Base-by-base conservation (phyloP, 805 yeast species). In the Ogataea haglerorum region DNA sequence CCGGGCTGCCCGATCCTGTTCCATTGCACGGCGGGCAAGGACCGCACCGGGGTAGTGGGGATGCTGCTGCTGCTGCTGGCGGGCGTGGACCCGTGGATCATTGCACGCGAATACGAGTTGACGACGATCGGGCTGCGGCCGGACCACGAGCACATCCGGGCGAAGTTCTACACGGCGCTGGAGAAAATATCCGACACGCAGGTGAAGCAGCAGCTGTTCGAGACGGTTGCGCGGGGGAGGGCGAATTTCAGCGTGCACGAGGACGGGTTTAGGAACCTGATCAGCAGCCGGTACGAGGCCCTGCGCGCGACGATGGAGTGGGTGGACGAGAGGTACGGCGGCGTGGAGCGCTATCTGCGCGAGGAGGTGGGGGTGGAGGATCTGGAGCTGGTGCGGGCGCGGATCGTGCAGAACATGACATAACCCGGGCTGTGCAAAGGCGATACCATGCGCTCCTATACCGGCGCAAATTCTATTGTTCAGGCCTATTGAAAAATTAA, bases 11-110 rank as follows among this genome's bases (percentile, higher is more conserved):
- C 76, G 2, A 63, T 87, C 43, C 61, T 82, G 8, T 76, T 80
- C 59, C 91, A 85, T 56, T 87, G 95, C 62, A 77, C 90, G 4
- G 91, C 91, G 1, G 95, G 95, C 2, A 87, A 86, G 58, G 95
- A 87, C 57, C 72, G 95, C 31, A 86, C 95, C 0, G 95, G 95
- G 0, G 69, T 85, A 10, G 57, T 84, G 48, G 74, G 81, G 2
- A 84, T 87, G 79, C 58, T 87, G 45, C 65, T 86, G 5, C 66
- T 86, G 32, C 63, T 78, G 14, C 57, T 85, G 7, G 63, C 75
- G 5, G 90, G 85, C 0, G 85, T 86, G 3, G 87, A 82, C 45
- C 68, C 70, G 10, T 75, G 76, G 48, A 75, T 78, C 1, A 69
- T 86, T 27, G 78, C 87, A 1, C 73, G 79, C 48, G 96, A 87